Evolutionary conservation across 2,329 filamentous ascomycete species (phyloP).

Genomic region (Pseudophaeomoniella oleicola): DNA sequence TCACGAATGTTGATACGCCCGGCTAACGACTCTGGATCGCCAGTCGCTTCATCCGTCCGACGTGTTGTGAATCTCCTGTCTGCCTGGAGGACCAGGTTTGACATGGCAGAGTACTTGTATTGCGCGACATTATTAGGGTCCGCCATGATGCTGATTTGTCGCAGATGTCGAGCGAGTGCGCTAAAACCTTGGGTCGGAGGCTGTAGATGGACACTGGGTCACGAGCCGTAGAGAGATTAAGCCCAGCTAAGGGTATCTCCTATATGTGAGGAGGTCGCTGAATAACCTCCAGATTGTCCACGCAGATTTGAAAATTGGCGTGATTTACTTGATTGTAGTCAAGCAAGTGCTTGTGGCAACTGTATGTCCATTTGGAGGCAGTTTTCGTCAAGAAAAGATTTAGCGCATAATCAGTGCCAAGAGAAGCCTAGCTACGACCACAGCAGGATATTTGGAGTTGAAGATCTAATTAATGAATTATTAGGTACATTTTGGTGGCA

Average conservation of each 20-base stretch:
- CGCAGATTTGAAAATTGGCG: background rate
- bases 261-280: too few relatives aligned
- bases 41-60: constrained; percentile 85
- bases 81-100: constrained; percentile 99
- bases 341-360: background rate
- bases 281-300: too few relatives aligned
- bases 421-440: too few relatives aligned
- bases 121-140: constrained; percentile 69
- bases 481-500: too few relatives aligned
- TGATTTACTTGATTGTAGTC: background rate
- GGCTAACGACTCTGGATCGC: constrained; percentile 92
- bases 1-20: constrained; percentile 85
- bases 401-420: too few relatives aligned
- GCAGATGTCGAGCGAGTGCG: background rate
- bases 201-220: background rate
- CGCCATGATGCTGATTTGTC: constrained; percentile 47
- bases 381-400: background rate
- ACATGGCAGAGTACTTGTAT: constrained; percentile 99
- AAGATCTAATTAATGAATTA: too few relatives aligned
- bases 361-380: background rate
- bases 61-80: constrained; percentile 91
- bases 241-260: background rate
- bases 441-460: too few relatives aligned
- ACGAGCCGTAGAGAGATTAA: background rate
- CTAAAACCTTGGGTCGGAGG: too few relatives aligned